A percentile compares a stretch with the other conserved stretches of the same genome.
These are phyloP conservation scores for Sphaerosporella brunnea DNA, from an alignment of 495 filamentous ascomycete genomes.

Conservation along the genomic window DNA sequence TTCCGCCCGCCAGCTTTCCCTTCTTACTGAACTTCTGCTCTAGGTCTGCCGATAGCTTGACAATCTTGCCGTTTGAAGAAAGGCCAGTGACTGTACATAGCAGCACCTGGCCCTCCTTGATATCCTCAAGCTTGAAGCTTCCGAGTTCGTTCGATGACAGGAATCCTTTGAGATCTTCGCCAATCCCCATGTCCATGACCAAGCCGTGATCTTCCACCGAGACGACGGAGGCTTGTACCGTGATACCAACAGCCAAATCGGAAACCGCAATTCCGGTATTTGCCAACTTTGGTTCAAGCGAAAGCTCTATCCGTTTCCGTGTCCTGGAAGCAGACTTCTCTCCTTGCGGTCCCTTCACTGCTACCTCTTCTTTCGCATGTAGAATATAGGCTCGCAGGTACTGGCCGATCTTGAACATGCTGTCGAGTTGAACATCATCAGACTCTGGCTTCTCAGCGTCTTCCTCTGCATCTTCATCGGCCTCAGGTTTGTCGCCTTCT, in stretches of 20 bases:
- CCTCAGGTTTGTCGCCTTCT: constrained; percentile 35
- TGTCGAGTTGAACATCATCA: constrained; percentile 48
- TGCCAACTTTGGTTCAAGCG: constrained; percentile 53
- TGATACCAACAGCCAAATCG: constrained; percentile 51
- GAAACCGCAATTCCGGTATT: constrained; percentile 55
- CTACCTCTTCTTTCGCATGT: constrained; percentile 42
- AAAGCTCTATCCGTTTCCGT: constrained; percentile 68
- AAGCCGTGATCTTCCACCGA: constrained; percentile 92
- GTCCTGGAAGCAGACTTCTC: constrained; percentile 33
- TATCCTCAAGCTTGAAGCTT: constrained; percentile 36
- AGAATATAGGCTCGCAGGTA: constrained; percentile 74
- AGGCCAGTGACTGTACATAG: constrained; percentile 66
- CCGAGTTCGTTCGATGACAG: constrained; percentile 74
- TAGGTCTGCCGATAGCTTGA: constrained; percentile 64
- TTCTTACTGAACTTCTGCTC: constrained; percentile 45
- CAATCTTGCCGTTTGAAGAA: constrained; percentile 56
- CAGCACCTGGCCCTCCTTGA: constrained; percentile 66
- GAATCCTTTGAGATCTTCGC: constrained; percentile 57
- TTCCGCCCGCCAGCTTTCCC: constrained; percentile 31
- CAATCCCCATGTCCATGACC: constrained; percentile 76
- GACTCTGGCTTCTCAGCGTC: constrained; percentile 20
- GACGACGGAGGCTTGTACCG: constrained; percentile 67
- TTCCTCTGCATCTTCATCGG: constrained; percentile 24
- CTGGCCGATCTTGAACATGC: constrained; percentile 66
- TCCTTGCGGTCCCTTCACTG: constrained; percentile 5